Evolutionary conservation across 2,329 filamentous ascomycete genomes (phyloP).

Genomic region (Mycogone perniciosa): DNA sequence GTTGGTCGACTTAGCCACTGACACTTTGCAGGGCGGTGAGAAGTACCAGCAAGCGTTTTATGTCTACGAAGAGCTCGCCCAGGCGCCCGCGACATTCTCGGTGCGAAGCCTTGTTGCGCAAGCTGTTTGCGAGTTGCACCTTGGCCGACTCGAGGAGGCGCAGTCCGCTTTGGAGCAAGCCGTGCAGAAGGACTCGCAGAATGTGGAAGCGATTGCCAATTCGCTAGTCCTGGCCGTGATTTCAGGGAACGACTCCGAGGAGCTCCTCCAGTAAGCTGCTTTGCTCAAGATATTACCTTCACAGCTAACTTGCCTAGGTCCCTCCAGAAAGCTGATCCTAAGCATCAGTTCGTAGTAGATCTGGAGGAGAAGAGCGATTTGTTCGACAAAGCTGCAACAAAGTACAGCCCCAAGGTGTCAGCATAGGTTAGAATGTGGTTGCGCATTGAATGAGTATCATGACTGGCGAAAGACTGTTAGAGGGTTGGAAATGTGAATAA

Average conservation of each 20-base stretch:
- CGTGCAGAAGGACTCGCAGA: conserved; percentile 62
- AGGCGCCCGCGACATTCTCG: conserved; percentile 74
- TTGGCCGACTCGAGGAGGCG: conserved; percentile 82
- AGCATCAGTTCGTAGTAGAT: conserved; percentile 67
- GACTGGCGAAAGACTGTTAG: conserved; percentile 25
- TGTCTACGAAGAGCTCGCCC: conserved; percentile 92
- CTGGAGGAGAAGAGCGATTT: conserved; percentile 77
- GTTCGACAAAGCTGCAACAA: conserved; percentile 79
- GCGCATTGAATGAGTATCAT: conserved; percentile 24
- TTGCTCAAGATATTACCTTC: neutral
- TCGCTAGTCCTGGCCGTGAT: conserved; percentile 72
- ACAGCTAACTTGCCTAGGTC: conserved; percentile 36
- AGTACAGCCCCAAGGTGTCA: conserved; percentile 79
- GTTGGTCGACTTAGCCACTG: conserved; percentile 15
- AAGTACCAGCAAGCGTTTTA: conserved; percentile 97
- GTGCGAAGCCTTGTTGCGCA: conserved; percentile 74
- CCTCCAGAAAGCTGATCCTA: conserved; percentile 52
- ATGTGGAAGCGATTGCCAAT: conserved; percentile 75
- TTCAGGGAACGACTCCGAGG: conserved; percentile 61
- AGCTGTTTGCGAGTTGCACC: conserved; percentile 84
- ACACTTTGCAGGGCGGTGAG: conserved; percentile 66
- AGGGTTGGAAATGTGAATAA: conserved; percentile 14
- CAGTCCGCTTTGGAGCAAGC: conserved; percentile 81
- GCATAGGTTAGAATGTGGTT: conserved; percentile 26
- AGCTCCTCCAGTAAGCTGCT: conserved; percentile 53